phyloP scores from a whole-genome alignment of 1,139 yeast species.

The Nadsonia commutata region DNA sequence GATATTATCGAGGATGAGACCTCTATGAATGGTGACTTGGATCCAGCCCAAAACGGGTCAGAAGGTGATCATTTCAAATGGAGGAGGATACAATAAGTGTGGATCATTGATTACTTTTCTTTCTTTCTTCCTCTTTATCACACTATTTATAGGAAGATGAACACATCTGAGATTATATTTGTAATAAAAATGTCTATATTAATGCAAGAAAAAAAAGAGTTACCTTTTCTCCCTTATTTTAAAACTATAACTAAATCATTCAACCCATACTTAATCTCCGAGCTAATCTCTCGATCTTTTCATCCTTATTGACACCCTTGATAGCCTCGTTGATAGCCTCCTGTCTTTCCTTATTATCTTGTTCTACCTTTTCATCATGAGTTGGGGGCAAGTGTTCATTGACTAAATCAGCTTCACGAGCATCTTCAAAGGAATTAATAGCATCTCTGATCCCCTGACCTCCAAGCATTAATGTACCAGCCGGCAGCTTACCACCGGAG shows the following conservation, averaged over 20 bases:
- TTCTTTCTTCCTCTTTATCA: too few relatives aligned
- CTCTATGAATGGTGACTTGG: too few relatives aligned
- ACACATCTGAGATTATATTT: too few relatives aligned
- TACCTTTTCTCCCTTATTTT: too few relatives aligned
- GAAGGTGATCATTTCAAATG: slow-evolving; percentile 1
- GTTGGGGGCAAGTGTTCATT: slow-evolving; percentile 91
- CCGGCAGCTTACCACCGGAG: slow-evolving; percentile 61
- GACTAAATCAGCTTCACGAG: slow-evolving; percentile 60
- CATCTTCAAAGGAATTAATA: slow-evolving; percentile 68
- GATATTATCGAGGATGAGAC: slow-evolving; percentile 1
- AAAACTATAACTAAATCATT: too few relatives aligned
- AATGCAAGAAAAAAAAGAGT: too few relatives aligned
- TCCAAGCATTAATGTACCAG: slow-evolving; percentile 78
- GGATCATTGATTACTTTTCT: too few relatives aligned
- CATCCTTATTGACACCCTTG: slow-evolving; percentile 26
- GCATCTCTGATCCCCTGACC: slow-evolving; percentile 63
- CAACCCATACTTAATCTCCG: slow-evolving; percentile 16
- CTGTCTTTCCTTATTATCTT: slow-evolving; percentile 32
- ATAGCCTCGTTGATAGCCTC: slow-evolving; percentile 32
- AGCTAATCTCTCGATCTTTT: slow-evolving; percentile 21
- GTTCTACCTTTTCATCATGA: slow-evolving; percentile 36
- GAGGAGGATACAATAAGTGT: slow-evolving; percentile 2
- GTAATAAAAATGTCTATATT: too few relatives aligned
- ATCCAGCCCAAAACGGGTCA: not conserved
- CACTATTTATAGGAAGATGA: too few relatives aligned